Evolutionary conservation across 176 grass and related monocot species (phyloP).

Genomic region (Lolium rigidum): DNA sequence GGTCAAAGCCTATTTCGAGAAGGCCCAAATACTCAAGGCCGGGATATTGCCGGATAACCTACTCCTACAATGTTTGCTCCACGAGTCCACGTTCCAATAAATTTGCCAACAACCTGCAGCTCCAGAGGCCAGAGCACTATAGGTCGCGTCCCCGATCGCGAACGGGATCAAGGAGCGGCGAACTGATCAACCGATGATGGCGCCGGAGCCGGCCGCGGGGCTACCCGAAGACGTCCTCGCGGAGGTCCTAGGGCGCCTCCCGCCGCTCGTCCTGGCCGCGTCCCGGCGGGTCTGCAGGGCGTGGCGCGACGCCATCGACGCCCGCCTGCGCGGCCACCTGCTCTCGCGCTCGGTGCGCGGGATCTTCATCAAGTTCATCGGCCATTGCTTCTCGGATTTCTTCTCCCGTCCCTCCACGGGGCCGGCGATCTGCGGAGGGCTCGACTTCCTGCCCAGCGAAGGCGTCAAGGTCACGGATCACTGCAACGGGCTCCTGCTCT

Average conservation of each 20-base stretch:
- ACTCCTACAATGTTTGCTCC: no score
- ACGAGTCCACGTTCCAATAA: no score
- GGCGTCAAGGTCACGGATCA: background rate
- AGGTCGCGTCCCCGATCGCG: background rate
- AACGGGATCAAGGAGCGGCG: no score
- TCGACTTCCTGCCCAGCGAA: background rate
- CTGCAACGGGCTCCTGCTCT: slow-evolving; percentile 12
- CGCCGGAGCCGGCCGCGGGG: background rate
- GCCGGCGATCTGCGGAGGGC: background rate
- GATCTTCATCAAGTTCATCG: background rate
- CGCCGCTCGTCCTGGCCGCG: background rate
- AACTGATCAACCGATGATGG: background rate
- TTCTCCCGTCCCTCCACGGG: background rate
- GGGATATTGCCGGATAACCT: no score
- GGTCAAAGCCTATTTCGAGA: no score
- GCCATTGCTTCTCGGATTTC: background rate
- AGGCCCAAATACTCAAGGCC: no score
- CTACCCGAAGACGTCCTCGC: background rate
- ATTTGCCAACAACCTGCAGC: background rate
- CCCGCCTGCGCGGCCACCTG: background rate
- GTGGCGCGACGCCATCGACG: background rate
- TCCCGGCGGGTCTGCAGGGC: background rate
- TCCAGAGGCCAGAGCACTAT: background rate
- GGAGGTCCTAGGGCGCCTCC: background rate
- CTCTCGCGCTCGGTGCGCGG: background rate